These are phyloP conservation scores for Babjeviella inositovora DNA, from an alignment of 805 yeast genomes.

Conservation along the genomic window DNA sequence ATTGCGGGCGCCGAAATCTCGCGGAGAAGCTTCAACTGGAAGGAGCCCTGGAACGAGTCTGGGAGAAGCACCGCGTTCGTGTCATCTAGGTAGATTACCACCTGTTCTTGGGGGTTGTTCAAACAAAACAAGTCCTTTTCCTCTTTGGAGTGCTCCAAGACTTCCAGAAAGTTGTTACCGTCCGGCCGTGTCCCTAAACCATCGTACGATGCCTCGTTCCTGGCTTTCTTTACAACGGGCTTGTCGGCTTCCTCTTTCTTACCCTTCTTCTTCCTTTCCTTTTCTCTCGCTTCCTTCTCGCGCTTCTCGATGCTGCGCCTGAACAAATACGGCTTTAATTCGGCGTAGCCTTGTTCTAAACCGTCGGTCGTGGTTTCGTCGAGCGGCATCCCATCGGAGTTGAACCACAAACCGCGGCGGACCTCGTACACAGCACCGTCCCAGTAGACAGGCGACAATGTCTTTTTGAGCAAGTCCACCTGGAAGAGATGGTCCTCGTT, in stretches of 20 bases:
- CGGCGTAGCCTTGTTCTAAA: conserved; percentile 39
- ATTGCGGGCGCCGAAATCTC: no score
- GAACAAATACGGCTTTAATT: conserved; percentile 16
- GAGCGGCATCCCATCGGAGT: conserved; percentile 38
- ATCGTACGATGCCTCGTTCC: no score
- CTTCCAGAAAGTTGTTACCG: no score
- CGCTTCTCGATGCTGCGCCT: conserved; percentile 4
- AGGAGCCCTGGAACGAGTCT: no score
- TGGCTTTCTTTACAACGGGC: no score
- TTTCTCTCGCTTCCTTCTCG: conserved; percentile 5
- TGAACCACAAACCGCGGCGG: conserved; percentile 78
- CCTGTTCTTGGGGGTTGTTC: no score
- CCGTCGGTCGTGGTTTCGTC: conserved; percentile 28
- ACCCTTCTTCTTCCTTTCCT: conserved; percentile 20
- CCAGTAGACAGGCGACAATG: conserved; percentile 68
- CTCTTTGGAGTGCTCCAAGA: no score
- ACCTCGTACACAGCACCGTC: conserved; percentile 75
- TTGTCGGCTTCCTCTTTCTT: conserved; percentile 34
- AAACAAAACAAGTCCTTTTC: no score
- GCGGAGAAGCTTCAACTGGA: no score
- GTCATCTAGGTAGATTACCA: no score
- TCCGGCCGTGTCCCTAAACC: no score
- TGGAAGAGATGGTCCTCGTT: conserved; percentile 70
- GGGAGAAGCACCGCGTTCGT: no score
- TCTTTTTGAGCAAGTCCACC: conserved; percentile 42